Conservation (phyloP, 192 early-diverging fungal species). For the Backusella psychrophila region DNA sequence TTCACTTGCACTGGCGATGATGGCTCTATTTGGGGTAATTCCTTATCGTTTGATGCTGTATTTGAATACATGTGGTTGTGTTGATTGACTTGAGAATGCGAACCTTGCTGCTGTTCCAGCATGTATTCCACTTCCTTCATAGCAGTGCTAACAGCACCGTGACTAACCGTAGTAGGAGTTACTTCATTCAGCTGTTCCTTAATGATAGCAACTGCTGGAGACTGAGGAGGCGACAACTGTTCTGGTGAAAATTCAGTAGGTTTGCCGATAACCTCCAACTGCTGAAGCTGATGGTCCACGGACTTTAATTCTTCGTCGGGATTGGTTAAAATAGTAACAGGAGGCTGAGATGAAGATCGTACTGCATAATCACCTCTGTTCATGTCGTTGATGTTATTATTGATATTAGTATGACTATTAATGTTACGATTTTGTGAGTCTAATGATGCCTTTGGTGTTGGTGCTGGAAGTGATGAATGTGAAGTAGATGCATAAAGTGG, state of each 20-base stretch:
- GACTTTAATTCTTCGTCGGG: constrained; percentile 23
- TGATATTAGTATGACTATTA: neutral
- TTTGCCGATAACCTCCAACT: neutral
- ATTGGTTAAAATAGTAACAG: constrained; percentile 14
- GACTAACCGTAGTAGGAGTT: neutral
- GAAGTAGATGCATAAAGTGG: neutral
- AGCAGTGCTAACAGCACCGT: neutral
- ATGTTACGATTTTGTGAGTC: neutral
- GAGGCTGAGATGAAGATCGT: neutral
- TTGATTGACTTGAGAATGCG: neutral
- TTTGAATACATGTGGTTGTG: neutral
- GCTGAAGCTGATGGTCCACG: constrained; percentile 9
- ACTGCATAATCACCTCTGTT: neutral
- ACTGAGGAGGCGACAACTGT: neutral
- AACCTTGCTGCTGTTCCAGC: neutral
- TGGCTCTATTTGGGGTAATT: neutral
- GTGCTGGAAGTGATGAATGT: neutral
- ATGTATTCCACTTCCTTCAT: constrained; percentile 9
- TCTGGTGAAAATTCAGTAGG: neutral
- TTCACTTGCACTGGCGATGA: neutral
- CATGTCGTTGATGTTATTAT: neutral
- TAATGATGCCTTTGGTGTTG: neutral
- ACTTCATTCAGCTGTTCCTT: neutral
- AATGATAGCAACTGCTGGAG: neutral
- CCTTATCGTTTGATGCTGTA: neutral